Evolutionary conservation across 2,329 filamentous ascomycete genomes (phyloP), one percentile per base, ranked within the genome.

Genomic region (Colletotrichum tofieldiae): DNA sequence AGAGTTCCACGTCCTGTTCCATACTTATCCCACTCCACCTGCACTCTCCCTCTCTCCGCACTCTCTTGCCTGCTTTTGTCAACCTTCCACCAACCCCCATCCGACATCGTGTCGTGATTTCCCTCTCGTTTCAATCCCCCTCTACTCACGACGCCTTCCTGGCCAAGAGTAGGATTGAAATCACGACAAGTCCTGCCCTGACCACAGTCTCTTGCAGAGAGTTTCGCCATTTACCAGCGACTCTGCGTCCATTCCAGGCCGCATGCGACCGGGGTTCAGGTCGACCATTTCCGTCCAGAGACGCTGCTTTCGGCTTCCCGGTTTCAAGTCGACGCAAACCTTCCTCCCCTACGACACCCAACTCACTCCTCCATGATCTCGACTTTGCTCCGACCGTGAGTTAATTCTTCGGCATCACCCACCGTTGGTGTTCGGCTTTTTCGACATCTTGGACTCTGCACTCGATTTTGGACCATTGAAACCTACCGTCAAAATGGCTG

Each of bases 401-500:
- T 43, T 49, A 58, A 43, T 35, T 45, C 55, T 58, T 41, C 70
- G 65, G 63, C 52, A 64, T 70, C 71, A 49, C 58, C 71, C 32
- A 32, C 60, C 35, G 58, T 5, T 63, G 71, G 67, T 73, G 67
- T 39, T 37, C 67, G 67, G 58, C 41, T 35, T 41, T 14, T 47
- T 35, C 37, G 32, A 71, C 63, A 8, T 54, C 67, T 39, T 23
- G 47, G 45, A 63, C 37, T 32, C 18, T 29, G 23, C 5, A 63
- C 20, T 23, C 12, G 32, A 9, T 37, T 56, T 60, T 29, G 26
- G 47, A 56, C 41, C 12, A 18, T 49, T 20, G 47, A 37, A 26
- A 18, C 52, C 29, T 16, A 18, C 32, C 55, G 26, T 64, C 74
- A 76, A 69, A 65, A 85, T 85, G 83, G 78, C 79, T 51, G 77